Evolutionary conservation across 768 basidiomycete genomes (phyloP), one percentile per base, ranked within the genome.

Genomic region (Rossbeevera mucosa): DNA sequence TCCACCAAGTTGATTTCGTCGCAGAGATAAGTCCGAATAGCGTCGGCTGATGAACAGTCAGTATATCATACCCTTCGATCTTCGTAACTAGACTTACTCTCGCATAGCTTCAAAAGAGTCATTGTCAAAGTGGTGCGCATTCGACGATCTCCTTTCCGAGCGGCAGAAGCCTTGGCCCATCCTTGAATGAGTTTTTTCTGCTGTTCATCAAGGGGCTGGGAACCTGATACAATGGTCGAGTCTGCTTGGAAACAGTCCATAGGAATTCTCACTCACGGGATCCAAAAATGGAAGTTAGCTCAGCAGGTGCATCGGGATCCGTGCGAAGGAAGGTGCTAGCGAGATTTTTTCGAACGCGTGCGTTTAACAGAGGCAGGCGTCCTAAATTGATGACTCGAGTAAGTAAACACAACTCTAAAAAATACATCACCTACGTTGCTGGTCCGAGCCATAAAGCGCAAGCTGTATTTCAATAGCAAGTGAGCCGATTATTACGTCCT

Each of bases 391-490:
- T 1, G 16, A n/a, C n/a, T n/a, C 14, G 8, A n/a, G n/a, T 5
- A 7, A n/a, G 33, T 6, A 36, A n/a, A 36, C n/a, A 14, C 13
- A 36, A 3, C 7, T n/a, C 33, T 5, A 36, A n/a, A 7, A 16
- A n/a, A n/a, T n/a, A n/a, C 33, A 36, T 1, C 1, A 7, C 33
- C 24, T 24, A 33, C 48, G 22, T 44, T 44, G 8, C n/a, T 48
- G 45, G 2, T 33, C 18, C 8, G 26, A 13, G 13, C 44, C 31
- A n/a, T 44, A 53, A 11, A 56, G 16, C 2, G 3, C 42, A 12
- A 56, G 33, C 16, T 50, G 43, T 40, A 24, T 40, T 20, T 59
- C 55, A 5, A 48, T 46, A 3, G 54, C 54, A 7, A 59, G 36
- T 16, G 33, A 20, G 7, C 51, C 55, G 4, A 44, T 41, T 7